Evolutionary conservation across 2,329 filamentous ascomycete species (phyloP).

Genomic region (Pyricularia sp.): DNA sequence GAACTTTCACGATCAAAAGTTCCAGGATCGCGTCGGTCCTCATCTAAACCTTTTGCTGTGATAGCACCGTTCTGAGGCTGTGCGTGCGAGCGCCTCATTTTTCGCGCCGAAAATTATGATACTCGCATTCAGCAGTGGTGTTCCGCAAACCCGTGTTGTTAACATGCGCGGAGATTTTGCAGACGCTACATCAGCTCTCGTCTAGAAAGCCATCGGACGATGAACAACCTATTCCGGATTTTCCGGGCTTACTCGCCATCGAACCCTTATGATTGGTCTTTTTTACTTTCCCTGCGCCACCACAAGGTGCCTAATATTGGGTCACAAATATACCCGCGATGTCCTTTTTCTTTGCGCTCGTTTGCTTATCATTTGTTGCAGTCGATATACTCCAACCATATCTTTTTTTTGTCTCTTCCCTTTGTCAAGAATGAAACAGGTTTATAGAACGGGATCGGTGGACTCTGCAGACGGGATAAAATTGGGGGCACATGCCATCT

Average conservation of each 20-base stretch:
- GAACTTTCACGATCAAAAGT: background rate
- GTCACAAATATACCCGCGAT: background rate
- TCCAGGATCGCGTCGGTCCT: background rate
- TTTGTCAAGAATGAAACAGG: background rate
- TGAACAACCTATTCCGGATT: background rate
- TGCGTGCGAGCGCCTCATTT: background rate
- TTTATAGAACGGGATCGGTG: background rate
- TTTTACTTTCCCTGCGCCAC: background rate
- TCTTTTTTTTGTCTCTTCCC: background rate
- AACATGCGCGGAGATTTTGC: background rate
- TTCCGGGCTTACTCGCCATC: background rate
- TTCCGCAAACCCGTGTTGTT: background rate
- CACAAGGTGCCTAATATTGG: background rate
- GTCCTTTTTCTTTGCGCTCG: conserved; percentile 3
- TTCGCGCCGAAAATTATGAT: background rate
- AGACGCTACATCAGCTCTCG: background rate
- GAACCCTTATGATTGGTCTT: conserved; percentile 2
- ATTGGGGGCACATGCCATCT: background rate
- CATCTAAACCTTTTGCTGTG: background rate
- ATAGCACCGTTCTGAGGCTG: background rate
- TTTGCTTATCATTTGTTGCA: conserved; percentile 4
- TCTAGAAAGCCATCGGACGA: background rate
- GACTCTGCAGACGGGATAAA: background rate
- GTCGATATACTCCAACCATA: background rate
- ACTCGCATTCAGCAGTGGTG: background rate